Percentiles rank a stretch among this genome's conserved stretches.
These are phyloP conservation scores for Terfezia claveryi DNA, from an alignment of 495 filamentous ascomycete genomes.

Conservation along the genomic window DNA sequence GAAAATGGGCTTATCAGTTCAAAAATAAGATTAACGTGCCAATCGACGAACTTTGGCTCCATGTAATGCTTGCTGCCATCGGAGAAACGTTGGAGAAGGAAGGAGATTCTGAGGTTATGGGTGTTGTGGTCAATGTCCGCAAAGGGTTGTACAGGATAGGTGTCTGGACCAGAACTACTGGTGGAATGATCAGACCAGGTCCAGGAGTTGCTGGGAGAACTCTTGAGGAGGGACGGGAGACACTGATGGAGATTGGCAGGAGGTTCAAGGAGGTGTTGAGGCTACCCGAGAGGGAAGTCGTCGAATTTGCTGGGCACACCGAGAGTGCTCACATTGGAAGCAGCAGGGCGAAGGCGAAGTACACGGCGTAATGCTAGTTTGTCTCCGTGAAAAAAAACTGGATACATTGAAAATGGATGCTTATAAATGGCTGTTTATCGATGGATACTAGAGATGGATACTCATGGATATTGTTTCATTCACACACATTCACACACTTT, in stretches of 20 bases:
- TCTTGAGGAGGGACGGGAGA: constrained; percentile 31
- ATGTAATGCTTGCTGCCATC: constrained; percentile 88
- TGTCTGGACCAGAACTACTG: constrained; percentile 23
- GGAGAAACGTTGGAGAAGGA: constrained; percentile 93
- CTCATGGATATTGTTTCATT: too few species aligned
- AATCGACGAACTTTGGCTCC: constrained; percentile 92
- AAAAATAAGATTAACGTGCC: constrained; percentile 75
- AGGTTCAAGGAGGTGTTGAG: constrained; percentile 80
- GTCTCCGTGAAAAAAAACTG: too few species aligned
- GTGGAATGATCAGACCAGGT: constrained; percentile 1
- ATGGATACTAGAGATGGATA: too few species aligned
- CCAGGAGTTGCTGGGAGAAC: constrained; percentile 2
- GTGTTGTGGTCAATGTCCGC: constrained; percentile 94
- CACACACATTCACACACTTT: too few species aligned
- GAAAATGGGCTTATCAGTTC: constrained; percentile 95
- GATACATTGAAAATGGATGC: too few species aligned
- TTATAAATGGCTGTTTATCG: too few species aligned
- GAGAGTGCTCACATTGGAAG: constrained; percentile 81
- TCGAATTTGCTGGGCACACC: constrained; percentile 94
- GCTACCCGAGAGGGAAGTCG: constrained; percentile 45
- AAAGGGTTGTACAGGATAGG: constrained; percentile 95
- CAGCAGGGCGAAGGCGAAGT: constrained; percentile 88
- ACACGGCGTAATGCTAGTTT: constrained; percentile 36
- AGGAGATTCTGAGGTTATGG: constrained; percentile 94
- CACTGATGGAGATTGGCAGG: constrained; percentile 58